These are phyloP conservation scores for Pythium dissimile DNA, from an alignment of 352 stramenopile genomes.

Conservation along the genomic window DNA sequence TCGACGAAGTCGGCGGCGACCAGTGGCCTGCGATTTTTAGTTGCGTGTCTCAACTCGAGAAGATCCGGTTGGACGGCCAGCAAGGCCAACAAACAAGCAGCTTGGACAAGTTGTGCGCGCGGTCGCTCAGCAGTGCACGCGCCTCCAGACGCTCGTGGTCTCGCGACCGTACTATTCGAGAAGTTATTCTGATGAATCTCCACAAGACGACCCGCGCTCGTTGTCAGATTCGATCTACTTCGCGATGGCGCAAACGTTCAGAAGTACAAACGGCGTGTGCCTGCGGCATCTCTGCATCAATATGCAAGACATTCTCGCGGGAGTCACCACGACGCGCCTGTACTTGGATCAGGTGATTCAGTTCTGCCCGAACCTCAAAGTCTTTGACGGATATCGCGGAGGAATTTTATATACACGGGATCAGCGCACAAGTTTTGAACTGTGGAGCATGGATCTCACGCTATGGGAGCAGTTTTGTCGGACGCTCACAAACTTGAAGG, in stretches of 20 bases:
- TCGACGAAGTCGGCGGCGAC: not conserved
- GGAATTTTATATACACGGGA: not conserved
- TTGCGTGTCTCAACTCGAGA: not conserved
- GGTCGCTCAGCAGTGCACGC: not conserved
- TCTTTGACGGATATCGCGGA: not conserved
- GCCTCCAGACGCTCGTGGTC: not conserved
- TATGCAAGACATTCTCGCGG: not conserved
- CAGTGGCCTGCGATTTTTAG: not conserved
- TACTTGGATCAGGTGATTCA: not conserved
- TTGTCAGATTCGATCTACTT: not conserved
- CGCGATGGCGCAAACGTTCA: not conserved
- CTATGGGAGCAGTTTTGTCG: constrained; percentile 11
- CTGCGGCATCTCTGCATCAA: not conserved
- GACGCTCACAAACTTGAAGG: not conserved
- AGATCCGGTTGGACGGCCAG: not conserved
- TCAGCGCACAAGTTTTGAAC: not conserved
- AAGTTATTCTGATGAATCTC: not conserved
- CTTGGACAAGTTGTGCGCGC: not conserved
- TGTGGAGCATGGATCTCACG: constrained; percentile 3
- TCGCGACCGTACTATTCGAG: not conserved
- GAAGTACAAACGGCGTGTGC: not conserved
- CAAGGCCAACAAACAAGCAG: too few species aligned
- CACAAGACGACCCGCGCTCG: not conserved
- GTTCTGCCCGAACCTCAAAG: constrained; percentile 7
- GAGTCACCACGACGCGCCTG: not conserved